Evolutionary conservation across 2,329 filamentous ascomycete genomes (phyloP), one percentile per base, ranked within the genome.

Genomic region (Sporothrix inflata): DNA sequence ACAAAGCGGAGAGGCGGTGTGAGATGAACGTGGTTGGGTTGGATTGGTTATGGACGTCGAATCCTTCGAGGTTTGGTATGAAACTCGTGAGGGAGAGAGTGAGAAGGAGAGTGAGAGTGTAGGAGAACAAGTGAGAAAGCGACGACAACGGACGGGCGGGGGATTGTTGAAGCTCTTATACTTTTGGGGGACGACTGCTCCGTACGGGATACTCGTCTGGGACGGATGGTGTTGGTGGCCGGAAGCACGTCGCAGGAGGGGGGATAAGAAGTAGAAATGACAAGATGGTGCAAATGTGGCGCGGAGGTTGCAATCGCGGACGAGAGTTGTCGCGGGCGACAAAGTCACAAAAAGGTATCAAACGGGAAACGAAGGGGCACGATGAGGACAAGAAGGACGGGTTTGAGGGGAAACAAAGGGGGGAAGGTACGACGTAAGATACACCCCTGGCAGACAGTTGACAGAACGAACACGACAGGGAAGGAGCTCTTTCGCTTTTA

Each of bases 1-100:
- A 49, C 63, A 49, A 49, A 66, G 24, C 63, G 45, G 63, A 66
- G 63, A 66, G 24, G 63, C 63, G 63, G 63, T 66, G 63, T 66
- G 63, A 34, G 63, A 34, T 49, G 63, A 16, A 49, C 42, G 63
- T 47, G 63, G 42, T 47, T 49, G 24, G 63, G 45, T 65, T 49
- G 63, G 42, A 66, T 49, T 34, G 63, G 63, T 45, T 21, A 30
- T 19, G 63, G 63, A 30, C 14, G 21, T 21, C 16, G 19, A 66
- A 49, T 66, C 63, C 42, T 66, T 66, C 14, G 12, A 34, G 12
- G 16, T 49, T 19, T 47, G 63, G 21, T 49, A 14, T 66, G 45
- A 66, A 49, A 49, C 60, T 34, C 16, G 24, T n/a, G 42, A 65
- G 61, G 21, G 16, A 45, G 16, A 45, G 49, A 16, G 24, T 27